These are phyloP conservation scores for Fomitopsis pinicola DNA, from an alignment of 1,284 basidiomycete genomes.

Conservation along the genomic window DNA sequence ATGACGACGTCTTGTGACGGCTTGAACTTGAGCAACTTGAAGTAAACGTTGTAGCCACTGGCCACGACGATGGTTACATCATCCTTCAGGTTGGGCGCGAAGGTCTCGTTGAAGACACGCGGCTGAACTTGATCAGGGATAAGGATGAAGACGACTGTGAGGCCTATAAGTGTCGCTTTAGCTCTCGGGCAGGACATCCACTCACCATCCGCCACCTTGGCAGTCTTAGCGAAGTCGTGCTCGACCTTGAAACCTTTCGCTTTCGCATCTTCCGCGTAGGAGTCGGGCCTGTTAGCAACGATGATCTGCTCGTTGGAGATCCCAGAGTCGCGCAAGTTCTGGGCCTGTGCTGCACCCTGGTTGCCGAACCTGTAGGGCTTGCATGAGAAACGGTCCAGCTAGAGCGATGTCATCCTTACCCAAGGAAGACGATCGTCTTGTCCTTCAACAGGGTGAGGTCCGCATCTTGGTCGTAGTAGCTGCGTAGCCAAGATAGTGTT, in stretches of 20 bases:
- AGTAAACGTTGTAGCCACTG: conserved; percentile 65
- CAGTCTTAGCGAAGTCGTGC: conserved; percentile 54
- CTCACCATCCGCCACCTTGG: conserved; percentile 50
- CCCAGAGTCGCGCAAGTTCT: conserved; percentile 61
- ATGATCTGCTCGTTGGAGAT: conserved; percentile 57
- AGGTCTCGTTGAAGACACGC: conserved; percentile 50
- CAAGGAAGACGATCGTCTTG: conserved; percentile 59
- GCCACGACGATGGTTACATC: conserved; percentile 52
- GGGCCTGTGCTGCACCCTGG: conserved; percentile 63
- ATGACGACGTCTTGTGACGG: conserved; percentile 58
- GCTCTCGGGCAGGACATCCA: neutral
- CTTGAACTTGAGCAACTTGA: conserved; percentile 51
- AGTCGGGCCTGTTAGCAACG: conserved; percentile 54
- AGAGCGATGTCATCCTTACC: conserved; percentile 31
- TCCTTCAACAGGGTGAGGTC: conserved; percentile 41
- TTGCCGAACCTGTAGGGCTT: conserved; percentile 48
- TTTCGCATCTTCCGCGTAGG: conserved; percentile 54
- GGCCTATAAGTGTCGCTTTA: neutral
- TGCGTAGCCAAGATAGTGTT: conserved; percentile 18
- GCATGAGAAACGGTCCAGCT: neutral
- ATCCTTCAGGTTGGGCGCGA: conserved; percentile 48
- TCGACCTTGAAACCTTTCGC: conserved; percentile 54
- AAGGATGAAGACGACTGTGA: conserved; percentile 52
- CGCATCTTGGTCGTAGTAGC: conserved; percentile 61
- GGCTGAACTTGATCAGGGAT: conserved; percentile 65